Conservation (phyloP, 106 monocot species). For the Narthecium ossifragum region DNA sequence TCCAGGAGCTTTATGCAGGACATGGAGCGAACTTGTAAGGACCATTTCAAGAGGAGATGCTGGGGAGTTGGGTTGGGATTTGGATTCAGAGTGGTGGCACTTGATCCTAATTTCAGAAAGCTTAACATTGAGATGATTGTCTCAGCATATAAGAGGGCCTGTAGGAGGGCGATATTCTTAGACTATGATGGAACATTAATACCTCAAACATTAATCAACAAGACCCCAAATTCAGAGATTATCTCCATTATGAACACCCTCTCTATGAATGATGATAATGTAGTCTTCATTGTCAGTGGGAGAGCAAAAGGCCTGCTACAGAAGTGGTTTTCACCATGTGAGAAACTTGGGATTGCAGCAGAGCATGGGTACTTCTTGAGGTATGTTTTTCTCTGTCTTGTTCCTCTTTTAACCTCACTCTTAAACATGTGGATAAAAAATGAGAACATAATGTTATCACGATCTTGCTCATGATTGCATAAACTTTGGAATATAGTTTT, state of each 20-base stretch:
- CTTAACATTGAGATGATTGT: conserved; percentile 25
- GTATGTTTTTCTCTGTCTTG: conserved; percentile 8
- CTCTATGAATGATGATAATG: conserved; percentile 28
- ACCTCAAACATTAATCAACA: conserved; percentile 25
- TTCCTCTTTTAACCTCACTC: too few species aligned
- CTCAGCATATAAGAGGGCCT: conserved; percentile 22
- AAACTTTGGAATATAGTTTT: too few species aligned
- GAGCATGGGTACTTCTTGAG: conserved; percentile 50
- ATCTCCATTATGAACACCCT: conserved; percentile 36
- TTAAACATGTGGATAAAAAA: too few species aligned
- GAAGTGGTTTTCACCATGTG: conserved; percentile 39
- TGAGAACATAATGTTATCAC: too few species aligned
- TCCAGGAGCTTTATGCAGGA: conserved; percentile 46
- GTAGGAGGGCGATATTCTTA: conserved; percentile 44
- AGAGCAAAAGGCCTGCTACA: conserved; percentile 15
- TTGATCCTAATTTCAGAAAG: conserved; percentile 40
- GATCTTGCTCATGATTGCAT: too few species aligned
- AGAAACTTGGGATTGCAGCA: conserved; percentile 39
- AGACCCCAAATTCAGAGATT: conserved; percentile 20
- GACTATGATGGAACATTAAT: conserved; percentile 60
- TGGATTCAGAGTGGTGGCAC: conserved; percentile 41
- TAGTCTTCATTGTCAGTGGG: conserved; percentile 49
- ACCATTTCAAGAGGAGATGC: conserved; percentile 37
- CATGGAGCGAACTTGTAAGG: conserved; percentile 41
- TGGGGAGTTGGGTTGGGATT: conserved; percentile 58